Evolutionary conservation across 345 rosid species (phyloP).

Genomic region (Xanthoceras sorbifolium): DNA sequence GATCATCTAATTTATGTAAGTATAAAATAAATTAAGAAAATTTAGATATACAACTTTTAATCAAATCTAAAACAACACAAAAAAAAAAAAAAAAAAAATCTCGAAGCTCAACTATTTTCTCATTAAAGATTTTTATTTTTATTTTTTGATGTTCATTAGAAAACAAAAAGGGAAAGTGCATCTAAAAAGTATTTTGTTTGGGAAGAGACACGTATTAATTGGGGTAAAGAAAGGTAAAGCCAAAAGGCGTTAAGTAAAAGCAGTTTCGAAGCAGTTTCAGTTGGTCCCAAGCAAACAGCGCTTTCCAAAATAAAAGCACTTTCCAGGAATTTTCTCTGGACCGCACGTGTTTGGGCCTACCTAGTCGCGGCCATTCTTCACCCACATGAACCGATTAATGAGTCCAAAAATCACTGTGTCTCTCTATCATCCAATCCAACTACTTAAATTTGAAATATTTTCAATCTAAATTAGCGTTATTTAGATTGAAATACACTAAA

Average conservation of each 20-base stretch:
- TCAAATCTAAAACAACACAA: no score
- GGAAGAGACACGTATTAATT: not conserved
- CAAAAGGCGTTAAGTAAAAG: not conserved
- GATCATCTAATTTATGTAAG: no score
- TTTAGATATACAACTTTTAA: no score
- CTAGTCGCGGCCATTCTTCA: not conserved
- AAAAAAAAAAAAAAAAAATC: no score
- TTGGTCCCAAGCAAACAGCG: constrained; percentile 14
- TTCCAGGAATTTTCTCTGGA: constrained; percentile 18
- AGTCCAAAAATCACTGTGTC: not conserved
- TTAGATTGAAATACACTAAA: no score
- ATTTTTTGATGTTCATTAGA: not conserved
- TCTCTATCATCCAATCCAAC: no score
- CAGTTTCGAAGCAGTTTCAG: constrained; percentile 21
- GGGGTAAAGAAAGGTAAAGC: not conserved
- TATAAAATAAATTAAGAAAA: no score
- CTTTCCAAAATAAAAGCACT: not conserved
- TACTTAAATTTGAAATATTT: no score
- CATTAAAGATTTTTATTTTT: no score
- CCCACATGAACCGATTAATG: not conserved
- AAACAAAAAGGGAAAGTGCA: not conserved
- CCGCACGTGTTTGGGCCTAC: not conserved
- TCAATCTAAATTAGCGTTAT: no score
- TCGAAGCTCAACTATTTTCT: no score
- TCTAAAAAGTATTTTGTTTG: not conserved